A percentile compares a stretch with the other conserved stretches of the same genome.
These are phyloP conservation scores for Pseudocercospora pini-densiflorae DNA, from an alignment of 2,329 filamentous ascomycete species.

Conservation along the genomic window DNA sequence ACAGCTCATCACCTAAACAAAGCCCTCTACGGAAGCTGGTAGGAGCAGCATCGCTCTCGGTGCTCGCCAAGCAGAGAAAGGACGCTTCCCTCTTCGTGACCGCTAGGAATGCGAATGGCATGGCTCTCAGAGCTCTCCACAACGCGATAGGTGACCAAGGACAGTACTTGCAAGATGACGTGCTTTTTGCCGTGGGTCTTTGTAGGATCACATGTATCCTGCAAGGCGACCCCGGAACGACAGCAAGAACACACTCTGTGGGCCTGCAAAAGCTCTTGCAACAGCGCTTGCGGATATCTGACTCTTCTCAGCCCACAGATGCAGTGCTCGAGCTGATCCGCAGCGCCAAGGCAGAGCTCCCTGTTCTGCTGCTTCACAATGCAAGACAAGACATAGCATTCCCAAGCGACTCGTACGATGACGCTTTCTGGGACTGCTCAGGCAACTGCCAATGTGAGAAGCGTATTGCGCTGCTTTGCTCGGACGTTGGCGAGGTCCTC, in stretches of 20 bases:
- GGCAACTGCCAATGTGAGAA: background rate
- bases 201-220: slow-evolving; percentile 1
- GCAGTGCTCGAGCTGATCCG: background rate
- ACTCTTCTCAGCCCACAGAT: background rate
- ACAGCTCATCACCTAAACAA: background rate
- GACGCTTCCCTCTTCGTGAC: background rate
- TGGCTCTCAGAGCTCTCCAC: background rate
- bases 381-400: background rate
- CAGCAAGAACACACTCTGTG: slow-evolving; percentile 1
- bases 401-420: background rate
- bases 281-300: background rate
- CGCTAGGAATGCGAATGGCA: background rate
- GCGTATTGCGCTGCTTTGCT: background rate
- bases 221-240: background rate
- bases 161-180: background rate
- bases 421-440: background rate
- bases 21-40: slow-evolving; percentile 2
- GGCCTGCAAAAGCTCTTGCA: background rate
- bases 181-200: background rate
- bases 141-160: background rate
- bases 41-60: background rate
- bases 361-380: background rate
- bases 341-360: background rate
- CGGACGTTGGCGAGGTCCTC: background rate
- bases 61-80: background rate